Conservation (phyloP, 345 rosid species). For the Erucastrum elatum region DNA sequence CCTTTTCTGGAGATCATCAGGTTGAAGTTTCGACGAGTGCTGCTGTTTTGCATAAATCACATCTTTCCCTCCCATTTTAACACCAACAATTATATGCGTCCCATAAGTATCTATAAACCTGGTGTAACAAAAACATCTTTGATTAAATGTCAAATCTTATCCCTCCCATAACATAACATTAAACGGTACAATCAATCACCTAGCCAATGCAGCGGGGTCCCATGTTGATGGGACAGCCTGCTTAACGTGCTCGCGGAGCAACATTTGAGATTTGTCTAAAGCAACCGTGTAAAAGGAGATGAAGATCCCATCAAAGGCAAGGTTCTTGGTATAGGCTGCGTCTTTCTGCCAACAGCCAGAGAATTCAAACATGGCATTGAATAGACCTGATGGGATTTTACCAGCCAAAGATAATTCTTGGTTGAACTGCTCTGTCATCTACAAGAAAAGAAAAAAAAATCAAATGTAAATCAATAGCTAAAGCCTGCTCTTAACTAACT, state of each 20-base stretch:
- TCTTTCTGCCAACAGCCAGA: slow-evolving; percentile 93
- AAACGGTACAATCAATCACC: slow-evolving; percentile 48
- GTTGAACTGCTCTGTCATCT: slow-evolving; percentile 99
- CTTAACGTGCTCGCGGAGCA: slow-evolving; percentile 73
- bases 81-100: slow-evolving; percentile 74
- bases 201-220: slow-evolving; percentile 93
- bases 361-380: slow-evolving; percentile 87
- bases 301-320: slow-evolving; percentile 88
- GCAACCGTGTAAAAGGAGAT: slow-evolving; percentile 83
- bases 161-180: neutral
- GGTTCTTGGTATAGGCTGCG: slow-evolving; percentile 87
- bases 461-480: neutral
- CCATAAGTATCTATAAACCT: slow-evolving; percentile 86
- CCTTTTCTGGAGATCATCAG: slow-evolving; percentile 74
- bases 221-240: slow-evolving; percentile 81
- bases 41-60: slow-evolving; percentile 58
- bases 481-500: slow-evolving; percentile 13
- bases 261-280: slow-evolving; percentile 78
- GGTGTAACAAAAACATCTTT: slow-evolving; percentile 31
- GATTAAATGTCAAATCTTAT: neutral
- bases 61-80: no score
- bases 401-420: slow-evolving; percentile 85
- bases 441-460: slow-evolving; percentile 9
- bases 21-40: slow-evolving; percentile 72
- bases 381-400: slow-evolving; percentile 89